Base-by-base conservation (phyloP, 2,329 filamentous ascomycete species). In the Arthrobotrys iridis region DNA sequence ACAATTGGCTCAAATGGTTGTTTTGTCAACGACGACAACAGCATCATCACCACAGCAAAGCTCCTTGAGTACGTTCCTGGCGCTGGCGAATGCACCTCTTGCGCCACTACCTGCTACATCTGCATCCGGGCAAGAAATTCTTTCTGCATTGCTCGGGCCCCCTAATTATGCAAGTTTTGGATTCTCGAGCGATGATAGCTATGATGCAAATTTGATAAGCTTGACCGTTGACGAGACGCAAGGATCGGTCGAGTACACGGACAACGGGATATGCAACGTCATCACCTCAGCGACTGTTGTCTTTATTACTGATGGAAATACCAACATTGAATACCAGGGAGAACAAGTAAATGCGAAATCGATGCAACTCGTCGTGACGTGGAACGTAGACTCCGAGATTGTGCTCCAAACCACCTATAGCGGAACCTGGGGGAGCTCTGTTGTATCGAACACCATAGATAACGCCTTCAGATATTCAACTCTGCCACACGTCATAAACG, bases 361-460 rank as follows among this genome's bases (percentile, higher is more conserved):
- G 18, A 48, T 48, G 43, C 10, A 24, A 48, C 43, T 48, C 18
- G 10, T 22, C 11, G 43, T 48, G 43, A 48, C 43, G 18, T 48
- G 43, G 43, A 48, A 48, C 5, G 43, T 24, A 48, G 43, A 48
- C 43, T 48, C 43, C 18, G 18, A 20, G 43, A 48, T 48, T 24
- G 18, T 22, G 43, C 43, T 48, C 18, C 10, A 20, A 22, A 24
- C 43, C 43, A 48, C 43, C 18, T 48, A 48, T 48, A 24, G 10
- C 18, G 43, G 43, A 20, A 48, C 43, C 43, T 48, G 43, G 43
- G 43, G 43, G 43, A 48, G 43, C 43, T 22, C 43, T 24, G 43
- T 48, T 48, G 43, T 22, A 48, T 24, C 10, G 18, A 48, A 48
- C 10, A 24, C 18, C 43, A 48, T 24, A 48, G 33, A 37, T 37